phyloP scores from a whole-genome alignment of 805 yeast genomes.

The Kurtzmaniella fragi region DNA sequence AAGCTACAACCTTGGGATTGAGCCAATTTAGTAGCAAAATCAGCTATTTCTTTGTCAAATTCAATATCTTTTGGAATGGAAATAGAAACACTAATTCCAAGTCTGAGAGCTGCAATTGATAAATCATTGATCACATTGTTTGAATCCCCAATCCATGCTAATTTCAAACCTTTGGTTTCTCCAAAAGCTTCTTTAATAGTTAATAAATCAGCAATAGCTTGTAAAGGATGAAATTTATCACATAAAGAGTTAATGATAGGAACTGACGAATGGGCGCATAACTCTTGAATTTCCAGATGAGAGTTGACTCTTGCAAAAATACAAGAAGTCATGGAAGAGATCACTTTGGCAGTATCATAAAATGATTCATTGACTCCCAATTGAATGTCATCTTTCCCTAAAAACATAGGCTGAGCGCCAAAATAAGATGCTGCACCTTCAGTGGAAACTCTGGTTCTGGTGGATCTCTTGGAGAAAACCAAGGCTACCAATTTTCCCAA shows the following conservation, averaged over 20 bases:
- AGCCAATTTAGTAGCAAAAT: slow-evolving; percentile 51
- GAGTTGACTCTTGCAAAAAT: slow-evolving; percentile 92
- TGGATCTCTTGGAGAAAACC: slow-evolving; percentile 85
- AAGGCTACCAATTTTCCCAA: slow-evolving; percentile 80
- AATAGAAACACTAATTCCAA: slow-evolving; percentile 76
- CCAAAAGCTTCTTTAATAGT: slow-evolving; percentile 81
- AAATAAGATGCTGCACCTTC: slow-evolving; percentile 93
- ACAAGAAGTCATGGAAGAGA: slow-evolving; percentile 95
- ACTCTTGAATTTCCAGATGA: slow-evolving; percentile 75
- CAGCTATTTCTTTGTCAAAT: slow-evolving; percentile 51
- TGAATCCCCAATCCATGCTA: slow-evolving; percentile 96
- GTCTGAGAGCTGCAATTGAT: slow-evolving; percentile 78
- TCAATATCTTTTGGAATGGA: slow-evolving; percentile 80
- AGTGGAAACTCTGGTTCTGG: slow-evolving; percentile 89
- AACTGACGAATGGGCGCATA: slow-evolving; percentile 74
- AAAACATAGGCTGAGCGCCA: slow-evolving; percentile 94
- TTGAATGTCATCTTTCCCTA: slow-evolving; percentile 95
- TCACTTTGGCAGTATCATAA: slow-evolving; percentile 82
- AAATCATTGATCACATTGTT: slow-evolving; percentile 94
- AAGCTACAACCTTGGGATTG: slow-evolving; percentile 47
- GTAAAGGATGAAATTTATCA: slow-evolving; percentile 91
- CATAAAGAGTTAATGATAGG: slow-evolving; percentile 94
- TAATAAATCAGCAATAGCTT: slow-evolving; percentile 86
- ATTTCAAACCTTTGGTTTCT: slow-evolving; percentile 48
- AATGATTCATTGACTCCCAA: slow-evolving; percentile 91